phyloP scores from a whole-genome alignment of 148 eudicot genomes.

The Vaccinium macrocarpon region DNA sequence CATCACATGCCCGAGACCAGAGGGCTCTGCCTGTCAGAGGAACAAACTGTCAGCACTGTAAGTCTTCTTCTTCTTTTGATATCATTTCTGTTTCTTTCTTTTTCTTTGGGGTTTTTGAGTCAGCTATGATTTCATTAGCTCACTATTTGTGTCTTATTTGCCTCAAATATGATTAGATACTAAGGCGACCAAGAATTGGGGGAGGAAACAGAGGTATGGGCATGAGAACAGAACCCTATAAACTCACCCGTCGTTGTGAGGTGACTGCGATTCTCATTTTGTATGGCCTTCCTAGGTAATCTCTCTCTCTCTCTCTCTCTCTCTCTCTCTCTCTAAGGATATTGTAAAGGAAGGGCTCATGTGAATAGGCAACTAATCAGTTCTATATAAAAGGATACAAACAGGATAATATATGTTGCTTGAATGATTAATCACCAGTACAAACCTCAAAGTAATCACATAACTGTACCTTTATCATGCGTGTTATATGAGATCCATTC shows the following conservation, averaged over 20 bases:
- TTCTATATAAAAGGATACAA: background rate
- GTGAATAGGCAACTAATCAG: background rate
- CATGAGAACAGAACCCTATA: conserved; percentile 80
- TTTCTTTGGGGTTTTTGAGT: background rate
- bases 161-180: conserved; percentile 42
- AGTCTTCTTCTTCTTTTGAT: conserved; percentile 15
- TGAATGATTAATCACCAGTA: background rate
- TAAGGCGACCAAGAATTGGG: conserved; percentile 69
- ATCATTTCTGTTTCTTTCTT: background rate
- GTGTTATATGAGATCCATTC: background rate
- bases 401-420: background rate
- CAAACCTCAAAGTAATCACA: background rate
- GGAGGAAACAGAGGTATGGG: conserved; percentile 54
- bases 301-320: conserved; percentile 7
- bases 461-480: background rate
- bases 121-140: background rate
- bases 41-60: conserved; percentile 91
- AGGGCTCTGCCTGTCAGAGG: conserved; percentile 99
- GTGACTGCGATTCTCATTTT: conserved; percentile 89
- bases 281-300: conserved; percentile 93
- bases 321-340: background rate
- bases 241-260: conserved; percentile 73
- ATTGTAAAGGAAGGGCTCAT: background rate
- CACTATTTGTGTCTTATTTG: background rate
- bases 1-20: conserved; percentile 98